These are phyloP conservation scores for Rhizopogon salebrosus DNA, from an alignment of 768 basidiomycete species.

Conservation along the genomic window DNA sequence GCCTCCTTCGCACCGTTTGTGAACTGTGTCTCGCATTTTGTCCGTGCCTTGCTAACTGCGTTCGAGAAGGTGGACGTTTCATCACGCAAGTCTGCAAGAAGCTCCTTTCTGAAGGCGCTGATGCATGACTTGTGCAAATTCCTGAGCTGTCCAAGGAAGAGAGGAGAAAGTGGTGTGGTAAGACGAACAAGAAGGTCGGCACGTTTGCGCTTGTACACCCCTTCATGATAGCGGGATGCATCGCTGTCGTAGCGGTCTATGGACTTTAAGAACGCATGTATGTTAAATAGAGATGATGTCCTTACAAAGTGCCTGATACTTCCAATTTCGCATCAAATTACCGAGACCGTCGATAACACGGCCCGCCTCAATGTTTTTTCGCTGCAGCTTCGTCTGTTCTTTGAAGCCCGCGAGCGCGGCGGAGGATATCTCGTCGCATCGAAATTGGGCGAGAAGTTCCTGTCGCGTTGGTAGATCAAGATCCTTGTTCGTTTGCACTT, in stretches of 20 bases:
- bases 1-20: slow-evolving; percentile 65
- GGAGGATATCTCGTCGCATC: slow-evolving; percentile 93
- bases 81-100: slow-evolving; percentile 68
- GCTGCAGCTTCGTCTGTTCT: slow-evolving; percentile 76
- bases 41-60: slow-evolving; percentile 64
- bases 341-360: slow-evolving; percentile 82
- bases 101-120: slow-evolving; percentile 69
- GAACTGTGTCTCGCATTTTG: slow-evolving; percentile 64
- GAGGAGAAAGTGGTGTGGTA: slow-evolving; percentile 72
- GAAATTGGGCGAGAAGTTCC: slow-evolving; percentile 95
- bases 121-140: slow-evolving; percentile 87
- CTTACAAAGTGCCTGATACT: slow-evolving; percentile 68
- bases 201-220: slow-evolving; percentile 90
- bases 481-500: slow-evolving; percentile 96
- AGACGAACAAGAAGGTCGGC: slow-evolving; percentile 71
- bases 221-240: slow-evolving; percentile 93
- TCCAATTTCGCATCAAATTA: slow-evolving; percentile 77
- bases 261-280: slow-evolving; percentile 2
- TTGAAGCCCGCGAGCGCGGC: slow-evolving; percentile 78
- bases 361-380: slow-evolving; percentile 83
- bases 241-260: slow-evolving; percentile 88
- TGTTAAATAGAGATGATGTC: slow-evolving; percentile 5
- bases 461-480: slow-evolving; percentile 97
- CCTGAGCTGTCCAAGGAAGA: slow-evolving; percentile 94
- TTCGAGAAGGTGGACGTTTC: slow-evolving; percentile 87